phyloP scores from a whole-genome alignment of 768 basidiomycete genomes.

The Pulveroboletus sp. region DNA sequence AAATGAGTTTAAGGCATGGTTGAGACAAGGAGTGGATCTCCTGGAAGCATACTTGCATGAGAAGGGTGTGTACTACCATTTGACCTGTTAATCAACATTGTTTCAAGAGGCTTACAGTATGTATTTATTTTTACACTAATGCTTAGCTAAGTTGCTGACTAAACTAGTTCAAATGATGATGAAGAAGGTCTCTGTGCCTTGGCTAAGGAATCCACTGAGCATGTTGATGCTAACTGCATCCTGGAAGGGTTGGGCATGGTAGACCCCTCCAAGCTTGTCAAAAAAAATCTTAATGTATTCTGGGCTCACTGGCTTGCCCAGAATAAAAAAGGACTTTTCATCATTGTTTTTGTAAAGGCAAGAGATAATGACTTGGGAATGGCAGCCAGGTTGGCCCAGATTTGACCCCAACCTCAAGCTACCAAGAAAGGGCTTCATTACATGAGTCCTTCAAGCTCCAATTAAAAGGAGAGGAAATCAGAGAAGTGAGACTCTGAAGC shows the following conservation, averaged over 20 bases:
- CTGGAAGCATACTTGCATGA: too few relatives aligned
- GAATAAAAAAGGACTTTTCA: too few relatives aligned
- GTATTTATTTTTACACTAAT: not conserved
- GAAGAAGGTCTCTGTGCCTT: not conserved
- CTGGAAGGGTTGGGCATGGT: not conserved
- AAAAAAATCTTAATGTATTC: not conserved
- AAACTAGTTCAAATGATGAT: not conserved
- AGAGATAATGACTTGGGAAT: too few relatives aligned
- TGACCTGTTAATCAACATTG: not conserved
- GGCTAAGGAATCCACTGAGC: not conserved
- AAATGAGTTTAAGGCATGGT: too few relatives aligned
- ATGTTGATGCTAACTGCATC: not conserved
- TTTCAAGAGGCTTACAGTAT: not conserved
- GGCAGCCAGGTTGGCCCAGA: too few relatives aligned
- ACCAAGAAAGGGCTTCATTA: too few relatives aligned
- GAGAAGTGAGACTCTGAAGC: too few relatives aligned
- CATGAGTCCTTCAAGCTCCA: too few relatives aligned
- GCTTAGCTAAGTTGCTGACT: not conserved
- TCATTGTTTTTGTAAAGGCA: too few relatives aligned
- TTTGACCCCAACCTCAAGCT: too few relatives aligned
- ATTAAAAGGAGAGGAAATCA: too few relatives aligned
- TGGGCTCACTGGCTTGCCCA: not conserved
- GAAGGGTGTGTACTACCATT: not conserved
- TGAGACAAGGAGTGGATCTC: too few relatives aligned
- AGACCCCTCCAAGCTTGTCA: not conserved